phyloP scores from a whole-genome alignment of 805 yeast genomes.

The Komagataella kurtzmanii region DNA sequence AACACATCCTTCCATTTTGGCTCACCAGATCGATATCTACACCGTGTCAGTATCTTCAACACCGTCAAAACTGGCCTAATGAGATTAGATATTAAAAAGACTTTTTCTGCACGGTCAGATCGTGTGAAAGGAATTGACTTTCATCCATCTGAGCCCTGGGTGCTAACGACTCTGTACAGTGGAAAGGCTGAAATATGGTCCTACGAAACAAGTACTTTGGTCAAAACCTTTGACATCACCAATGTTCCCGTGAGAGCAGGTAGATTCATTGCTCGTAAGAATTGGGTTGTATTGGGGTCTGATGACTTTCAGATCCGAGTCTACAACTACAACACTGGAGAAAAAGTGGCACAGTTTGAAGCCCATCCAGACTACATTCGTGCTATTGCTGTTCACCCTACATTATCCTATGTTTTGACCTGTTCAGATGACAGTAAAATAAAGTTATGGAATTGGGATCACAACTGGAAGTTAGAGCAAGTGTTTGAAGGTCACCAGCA shows the following conservation, averaged over 20 bases:
- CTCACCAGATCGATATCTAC: neutral
- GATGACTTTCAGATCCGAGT: conserved; percentile 94
- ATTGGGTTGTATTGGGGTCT: conserved; percentile 93
- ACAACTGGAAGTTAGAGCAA: conserved; percentile 81
- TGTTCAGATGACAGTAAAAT: conserved; percentile 87
- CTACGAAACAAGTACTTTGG: conserved; percentile 71
- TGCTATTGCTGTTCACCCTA: conserved; percentile 86
- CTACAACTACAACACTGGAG: conserved; percentile 91
- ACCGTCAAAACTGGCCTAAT: conserved; percentile 11
- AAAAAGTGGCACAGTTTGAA: conserved; percentile 87
- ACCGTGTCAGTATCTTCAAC: neutral
- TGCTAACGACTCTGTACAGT: conserved; percentile 77
- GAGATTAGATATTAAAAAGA: conserved; percentile 36
- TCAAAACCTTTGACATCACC: conserved; percentile 88
- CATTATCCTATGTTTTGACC: conserved; percentile 79
- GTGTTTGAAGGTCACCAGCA: conserved; percentile 93
- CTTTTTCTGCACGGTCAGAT: conserved; percentile 59
- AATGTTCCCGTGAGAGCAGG: conserved; percentile 95
- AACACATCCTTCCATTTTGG: neutral
- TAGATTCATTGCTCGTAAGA: conserved; percentile 86
- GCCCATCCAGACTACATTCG: conserved; percentile 97
- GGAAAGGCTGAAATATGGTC: conserved; percentile 92
- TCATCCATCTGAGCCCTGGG: conserved; percentile 98
- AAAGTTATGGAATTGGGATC: conserved; percentile 97
- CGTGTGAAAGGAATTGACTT: conserved; percentile 96